A percentile compares a stretch with the other conserved stretches of the same genome.
Evolutionary conservation across 208 protist species (phyloP).

Genomic region (Acanthamoeba healyi): DNA sequence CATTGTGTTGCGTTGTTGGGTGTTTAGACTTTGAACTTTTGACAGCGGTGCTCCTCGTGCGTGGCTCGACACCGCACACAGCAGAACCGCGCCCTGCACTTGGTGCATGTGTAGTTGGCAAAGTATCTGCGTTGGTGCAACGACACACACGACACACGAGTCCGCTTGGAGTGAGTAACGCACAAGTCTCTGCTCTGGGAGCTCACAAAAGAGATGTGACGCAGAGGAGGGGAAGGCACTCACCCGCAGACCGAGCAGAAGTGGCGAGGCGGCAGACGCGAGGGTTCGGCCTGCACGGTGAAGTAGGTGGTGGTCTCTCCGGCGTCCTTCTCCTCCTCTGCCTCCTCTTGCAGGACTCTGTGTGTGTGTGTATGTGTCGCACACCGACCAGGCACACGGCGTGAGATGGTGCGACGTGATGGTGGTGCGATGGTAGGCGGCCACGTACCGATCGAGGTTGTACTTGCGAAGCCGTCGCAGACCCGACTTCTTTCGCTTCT

Average conservation of each 20-base stretch:
- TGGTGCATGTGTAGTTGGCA: constrained; percentile 43
- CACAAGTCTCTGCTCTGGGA: too few relatives aligned
- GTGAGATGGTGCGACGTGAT: too few relatives aligned
- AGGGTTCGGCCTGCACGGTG: constrained; percentile 27
- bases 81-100: constrained; percentile 51
- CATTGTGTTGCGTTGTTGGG: too few relatives aligned
- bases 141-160: neutral
- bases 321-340: neutral
- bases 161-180: too few relatives aligned
- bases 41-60: constrained; percentile 72
- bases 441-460: constrained; percentile 33
- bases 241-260: constrained; percentile 66
- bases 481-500: neutral
- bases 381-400: too few relatives aligned
- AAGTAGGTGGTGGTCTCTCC: constrained; percentile 32
- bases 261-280: constrained; percentile 18
- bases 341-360: constrained; percentile 12
- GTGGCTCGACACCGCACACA: constrained; percentile 37
- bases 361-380: too few relatives aligned
- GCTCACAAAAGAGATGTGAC: neutral
- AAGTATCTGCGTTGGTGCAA: constrained; percentile 42
- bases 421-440: too few relatives aligned
- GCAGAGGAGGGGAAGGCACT: neutral
- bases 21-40: constrained; percentile 58
- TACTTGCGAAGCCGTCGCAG: neutral